Conservation (phyloP, 495 filamentous ascomycete species). For the Penicillium atrosanguineum region DNA sequence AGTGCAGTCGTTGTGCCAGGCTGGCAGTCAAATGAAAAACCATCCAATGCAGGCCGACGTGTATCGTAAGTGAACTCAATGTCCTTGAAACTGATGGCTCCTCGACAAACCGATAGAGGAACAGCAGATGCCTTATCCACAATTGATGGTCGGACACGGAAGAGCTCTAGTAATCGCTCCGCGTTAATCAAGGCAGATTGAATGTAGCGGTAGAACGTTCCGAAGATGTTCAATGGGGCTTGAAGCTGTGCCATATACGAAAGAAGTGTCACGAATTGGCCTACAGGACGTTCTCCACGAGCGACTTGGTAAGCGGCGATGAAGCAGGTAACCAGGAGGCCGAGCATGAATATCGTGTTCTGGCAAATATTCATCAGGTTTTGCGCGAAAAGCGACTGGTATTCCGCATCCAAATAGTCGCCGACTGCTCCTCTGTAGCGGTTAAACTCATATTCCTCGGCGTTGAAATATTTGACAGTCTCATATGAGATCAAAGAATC, state of each 20-base stretch:
- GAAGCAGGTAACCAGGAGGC: conserved; percentile 67
- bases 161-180: conserved; percentile 81
- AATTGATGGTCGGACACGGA: conserved; percentile 77
- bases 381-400: conserved; percentile 67
- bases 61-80: conserved; percentile 78
- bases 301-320: conserved; percentile 77
- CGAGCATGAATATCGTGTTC: conserved; percentile 75
- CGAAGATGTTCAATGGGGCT: conserved; percentile 80
- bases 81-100: conserved; percentile 69
- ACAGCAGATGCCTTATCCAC: conserved; percentile 52
- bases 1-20: conserved; percentile 59
- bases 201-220: conserved; percentile 79
- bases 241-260: conserved; percentile 79
- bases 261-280: conserved; percentile 66
- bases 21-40: conserved; percentile 64
- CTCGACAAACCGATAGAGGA: conserved; percentile 55
- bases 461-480: conserved; percentile 91
- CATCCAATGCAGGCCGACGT: conserved; percentile 66
- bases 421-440: conserved; percentile 67
- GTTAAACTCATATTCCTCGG: conserved; percentile 77
- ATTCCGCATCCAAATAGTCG: conserved; percentile 71
- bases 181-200: conserved; percentile 86
- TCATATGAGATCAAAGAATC: conserved; percentile 87
- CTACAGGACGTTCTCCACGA: conserved; percentile 55
- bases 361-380: conserved; percentile 81